A percentile compares a stretch with the other conserved stretches of the same genome.
Conservation (phyloP, 1,284 basidiomycete genomes). For the Sporisorium exsertum region DNA sequence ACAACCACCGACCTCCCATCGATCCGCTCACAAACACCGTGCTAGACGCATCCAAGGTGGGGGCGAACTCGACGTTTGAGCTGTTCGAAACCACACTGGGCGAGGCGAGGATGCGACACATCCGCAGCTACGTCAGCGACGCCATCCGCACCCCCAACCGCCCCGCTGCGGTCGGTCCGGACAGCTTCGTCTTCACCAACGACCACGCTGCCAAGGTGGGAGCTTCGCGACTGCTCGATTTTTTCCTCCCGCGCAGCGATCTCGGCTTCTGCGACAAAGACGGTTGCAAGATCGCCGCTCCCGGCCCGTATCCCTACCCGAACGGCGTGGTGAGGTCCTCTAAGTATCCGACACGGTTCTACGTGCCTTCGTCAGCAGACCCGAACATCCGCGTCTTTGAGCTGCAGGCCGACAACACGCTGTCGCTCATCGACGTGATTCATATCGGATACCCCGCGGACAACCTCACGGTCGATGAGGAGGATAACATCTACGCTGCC, state of each 20-base stretch:
- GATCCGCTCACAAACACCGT: slow-evolving; percentile 32
- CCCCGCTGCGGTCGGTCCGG: slow-evolving; percentile 72
- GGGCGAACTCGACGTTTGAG: slow-evolving; percentile 80
- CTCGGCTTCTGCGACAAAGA: slow-evolving; percentile 52
- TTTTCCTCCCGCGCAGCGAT: slow-evolving; percentile 36
- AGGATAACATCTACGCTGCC: slow-evolving; percentile 51
- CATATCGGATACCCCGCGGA: slow-evolving; percentile 51
- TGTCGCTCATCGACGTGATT: slow-evolving; percentile 49
- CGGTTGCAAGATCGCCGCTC: slow-evolving; percentile 58
- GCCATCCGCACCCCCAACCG: slow-evolving; percentile 78
- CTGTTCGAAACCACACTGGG: slow-evolving; percentile 76
- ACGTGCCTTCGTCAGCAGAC: slow-evolving; percentile 39
- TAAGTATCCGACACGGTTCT: slow-evolving; percentile 39
- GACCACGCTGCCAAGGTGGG: slow-evolving; percentile 57
- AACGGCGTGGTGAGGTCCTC: slow-evolving; percentile 47
- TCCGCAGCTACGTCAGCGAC: slow-evolving; percentile 75
- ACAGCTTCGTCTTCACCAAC: slow-evolving; percentile 62
- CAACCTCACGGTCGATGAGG: slow-evolving; percentile 53
- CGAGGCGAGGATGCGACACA: slow-evolving; percentile 72
- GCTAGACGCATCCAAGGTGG: slow-evolving; percentile 70
- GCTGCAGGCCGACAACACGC: slow-evolving; percentile 52
- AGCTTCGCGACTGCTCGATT: slow-evolving; percentile 25
- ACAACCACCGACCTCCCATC: slow-evolving; percentile 58
- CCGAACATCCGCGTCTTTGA: slow-evolving; percentile 49
- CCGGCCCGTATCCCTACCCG: slow-evolving; percentile 38